Percentiles rank a stretch among this genome's conserved stretches.
phyloP scores from a whole-genome alignment of 768 basidiomycete genomes.

The Hypsizygus marmoreus region DNA sequence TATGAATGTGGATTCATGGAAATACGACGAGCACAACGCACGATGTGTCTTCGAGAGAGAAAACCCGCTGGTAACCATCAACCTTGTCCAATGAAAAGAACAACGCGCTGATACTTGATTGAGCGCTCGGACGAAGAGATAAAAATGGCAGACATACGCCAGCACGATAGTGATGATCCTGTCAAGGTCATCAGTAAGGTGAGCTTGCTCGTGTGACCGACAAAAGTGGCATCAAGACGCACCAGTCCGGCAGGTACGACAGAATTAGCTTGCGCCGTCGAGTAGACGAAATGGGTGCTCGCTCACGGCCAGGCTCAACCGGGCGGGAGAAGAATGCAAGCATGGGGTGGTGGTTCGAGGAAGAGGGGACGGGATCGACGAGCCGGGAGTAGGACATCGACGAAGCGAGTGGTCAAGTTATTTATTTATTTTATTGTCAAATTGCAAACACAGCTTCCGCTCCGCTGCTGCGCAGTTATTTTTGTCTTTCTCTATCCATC shows the following conservation, averaged over 20 bases:
- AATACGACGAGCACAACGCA: conserved; percentile 35
- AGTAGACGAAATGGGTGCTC: conserved; percentile 28
- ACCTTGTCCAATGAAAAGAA: conserved; percentile 69
- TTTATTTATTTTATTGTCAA: too few species aligned
- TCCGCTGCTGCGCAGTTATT: too few species aligned
- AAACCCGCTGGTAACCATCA: conserved; percentile 73
- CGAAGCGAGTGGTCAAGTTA: too few species aligned
- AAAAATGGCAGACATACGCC: conserved; percentile 47
- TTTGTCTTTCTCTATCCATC: too few species aligned
- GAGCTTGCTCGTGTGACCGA: neutral
- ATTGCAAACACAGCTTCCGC: too few species aligned
- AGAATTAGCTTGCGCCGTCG: conserved; percentile 47
- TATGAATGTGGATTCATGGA: neutral
- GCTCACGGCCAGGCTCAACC: conserved; percentile 14
- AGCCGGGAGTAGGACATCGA: conserved; percentile 34
- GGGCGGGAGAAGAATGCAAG: conserved; percentile 25
- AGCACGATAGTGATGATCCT: conserved; percentile 72
- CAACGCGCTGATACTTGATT: conserved; percentile 41
- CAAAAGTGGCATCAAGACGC: conserved; percentile 19
- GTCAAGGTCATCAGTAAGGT: conserved; percentile 1
- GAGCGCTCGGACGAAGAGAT: neutral
- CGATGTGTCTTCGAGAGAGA: conserved; percentile 79
- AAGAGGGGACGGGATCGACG: conserved; percentile 16
- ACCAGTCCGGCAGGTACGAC: conserved; percentile 83
- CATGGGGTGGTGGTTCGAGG: conserved; percentile 20